Base-by-base conservation (phyloP, 208 protist species). In the Acanthamoeba quina region DNA sequence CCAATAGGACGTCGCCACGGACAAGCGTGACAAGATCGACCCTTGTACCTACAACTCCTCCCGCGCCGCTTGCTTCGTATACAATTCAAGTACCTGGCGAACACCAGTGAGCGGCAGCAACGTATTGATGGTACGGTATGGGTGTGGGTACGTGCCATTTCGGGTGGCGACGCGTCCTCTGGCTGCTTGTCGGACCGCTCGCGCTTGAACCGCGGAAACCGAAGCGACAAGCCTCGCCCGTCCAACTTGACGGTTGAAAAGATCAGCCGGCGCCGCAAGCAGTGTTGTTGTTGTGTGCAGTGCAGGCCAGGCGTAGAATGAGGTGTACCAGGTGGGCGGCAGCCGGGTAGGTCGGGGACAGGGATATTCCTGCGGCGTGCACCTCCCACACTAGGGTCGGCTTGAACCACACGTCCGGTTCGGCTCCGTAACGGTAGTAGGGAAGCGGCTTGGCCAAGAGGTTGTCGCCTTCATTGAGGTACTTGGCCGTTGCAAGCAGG, bases 151-250 rank as follows among this genome's bases (percentile, higher is more conserved):
- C 17, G 54, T 58, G 24, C 60, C 60, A 34, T 68, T 68, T 68
- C 54, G 31, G 98, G 94, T 3, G 94, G 97, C 0, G 99, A 99
- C 0, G 98, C 98, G 52, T 99, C 97, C 13, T 97, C 95, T 1
- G 98, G 97, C 29, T 86, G 95, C 95, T 99, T 99, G 96, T 99
- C 99, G n/a, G 99, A 98, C 37, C 99, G 98, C 17, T 98, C 97
- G n/a, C 99, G 97, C 5, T 99, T 88, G 95, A 99, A 99, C 10
- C 99, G 98, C 17, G 99, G 99, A 96, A 99, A 99, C 58, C 99
- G 98, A 24, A 99, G 97, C 52, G 98, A 98, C 47, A 99, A 98
- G 74, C 99, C 99, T 83, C 98, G 98, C 31, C 64, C 85, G 3
- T 94, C 95, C 68, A 98, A 94, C 62, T 94, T 9, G 70, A 13